These are phyloP conservation scores for Massariosphaeria phaeospora DNA, from an alignment of 495 filamentous ascomycete species.

Conservation along the genomic window DNA sequence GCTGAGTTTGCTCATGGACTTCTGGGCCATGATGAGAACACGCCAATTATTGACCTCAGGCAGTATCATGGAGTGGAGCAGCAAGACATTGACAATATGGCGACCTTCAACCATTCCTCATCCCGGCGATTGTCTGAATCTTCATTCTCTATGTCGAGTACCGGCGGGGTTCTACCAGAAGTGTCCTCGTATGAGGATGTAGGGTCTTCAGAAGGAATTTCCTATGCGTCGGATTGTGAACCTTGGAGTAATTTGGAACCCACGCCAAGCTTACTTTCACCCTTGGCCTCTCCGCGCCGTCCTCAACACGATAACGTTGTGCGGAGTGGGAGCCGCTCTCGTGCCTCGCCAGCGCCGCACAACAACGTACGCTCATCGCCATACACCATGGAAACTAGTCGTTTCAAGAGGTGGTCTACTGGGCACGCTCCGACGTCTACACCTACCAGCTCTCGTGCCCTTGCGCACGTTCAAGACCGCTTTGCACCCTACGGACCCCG, in stretches of 20 bases:
- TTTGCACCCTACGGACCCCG: conserved; percentile 29
- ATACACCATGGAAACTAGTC: conserved; percentile 55
- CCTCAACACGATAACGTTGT: conserved; percentile 35
- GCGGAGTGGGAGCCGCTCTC: conserved; percentile 44
- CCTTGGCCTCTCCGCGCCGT: conserved; percentile 32
- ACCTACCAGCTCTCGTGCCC: conserved; percentile 51
- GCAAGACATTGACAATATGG: conserved; percentile 22
- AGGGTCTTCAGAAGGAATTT: conserved; percentile 30
- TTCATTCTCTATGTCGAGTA: conserved; percentile 38
- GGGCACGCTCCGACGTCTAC: conserved; percentile 52
- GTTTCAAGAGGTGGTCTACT: conserved; percentile 69
- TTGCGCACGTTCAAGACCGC: conserved; percentile 35
- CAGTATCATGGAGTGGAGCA: conserved; percentile 29
- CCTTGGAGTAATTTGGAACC: conserved; percentile 33
- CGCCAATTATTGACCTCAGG: conserved; percentile 36
- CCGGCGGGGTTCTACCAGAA: conserved; percentile 28
- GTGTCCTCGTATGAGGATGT: conserved; percentile 37
- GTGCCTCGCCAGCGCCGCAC: conserved; percentile 62
- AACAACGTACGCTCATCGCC: conserved; percentile 58
- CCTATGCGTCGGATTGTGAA: conserved; percentile 35
- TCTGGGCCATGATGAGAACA: conserved; percentile 34
- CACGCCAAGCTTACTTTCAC: conserved; percentile 33
- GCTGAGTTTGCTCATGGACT: conserved; percentile 30
- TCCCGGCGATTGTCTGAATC: conserved; percentile 35
- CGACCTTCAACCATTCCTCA: conserved; percentile 17